Conservation (phyloP, 1,284 basidiomycete species). For the Inonotus obliquus region DNA sequence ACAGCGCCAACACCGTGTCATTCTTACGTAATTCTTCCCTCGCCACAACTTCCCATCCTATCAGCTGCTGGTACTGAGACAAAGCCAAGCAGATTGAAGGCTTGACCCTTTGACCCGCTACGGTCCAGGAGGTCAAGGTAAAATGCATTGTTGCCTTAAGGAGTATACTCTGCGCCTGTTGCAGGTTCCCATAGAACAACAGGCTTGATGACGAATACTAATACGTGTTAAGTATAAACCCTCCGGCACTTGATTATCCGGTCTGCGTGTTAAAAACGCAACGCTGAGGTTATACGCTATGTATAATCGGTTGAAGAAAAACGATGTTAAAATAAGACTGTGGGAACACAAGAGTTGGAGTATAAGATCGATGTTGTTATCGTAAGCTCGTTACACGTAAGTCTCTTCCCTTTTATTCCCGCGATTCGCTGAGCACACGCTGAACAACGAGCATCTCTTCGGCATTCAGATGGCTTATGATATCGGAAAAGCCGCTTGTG, state of each 20-base stretch:
- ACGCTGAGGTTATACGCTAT: too few species aligned
- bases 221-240: not conserved
- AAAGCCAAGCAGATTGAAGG: too few species aligned
- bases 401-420: not conserved
- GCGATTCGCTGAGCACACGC: constrained; percentile 37
- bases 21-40: not conserved
- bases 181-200: not conserved
- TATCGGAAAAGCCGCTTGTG: constrained; percentile 56
- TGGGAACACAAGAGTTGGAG: not conserved
- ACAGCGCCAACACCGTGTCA: not conserved
- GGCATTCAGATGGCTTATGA: constrained; percentile 60
- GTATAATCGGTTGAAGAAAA: not conserved
- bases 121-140: too few species aligned
- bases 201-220: not conserved
- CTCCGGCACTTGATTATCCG: not conserved
- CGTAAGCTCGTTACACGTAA: not conserved
- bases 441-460: constrained; percentile 69
- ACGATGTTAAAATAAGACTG: too few species aligned
- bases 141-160: not conserved
- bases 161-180: not conserved
- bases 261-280: not conserved
- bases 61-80: too few species aligned
- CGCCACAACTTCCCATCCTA: not conserved
- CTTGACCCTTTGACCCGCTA: too few species aligned
- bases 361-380: not conserved